phyloP scores from a whole-genome alignment of 2,329 filamentous ascomycete species.

The Pseudohalonectria lignicola region DNA sequence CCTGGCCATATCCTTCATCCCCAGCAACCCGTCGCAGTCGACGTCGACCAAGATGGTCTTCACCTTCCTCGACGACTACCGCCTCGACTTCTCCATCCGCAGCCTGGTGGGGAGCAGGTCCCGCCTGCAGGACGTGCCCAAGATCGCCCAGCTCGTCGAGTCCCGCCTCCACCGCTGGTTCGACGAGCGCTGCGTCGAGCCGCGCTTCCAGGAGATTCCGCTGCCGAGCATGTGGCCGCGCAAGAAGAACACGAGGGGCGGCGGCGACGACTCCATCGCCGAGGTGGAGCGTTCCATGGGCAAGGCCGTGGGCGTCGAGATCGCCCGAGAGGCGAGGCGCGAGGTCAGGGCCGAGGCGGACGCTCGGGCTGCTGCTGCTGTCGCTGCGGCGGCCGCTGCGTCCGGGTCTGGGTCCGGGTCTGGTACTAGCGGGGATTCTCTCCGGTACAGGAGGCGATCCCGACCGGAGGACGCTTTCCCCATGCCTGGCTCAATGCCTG shows the following conservation, averaged over 20 bases:
- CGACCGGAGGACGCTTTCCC: constrained; percentile 25
- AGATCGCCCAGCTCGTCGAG: constrained; percentile 78
- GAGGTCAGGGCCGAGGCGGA: constrained; percentile 34
- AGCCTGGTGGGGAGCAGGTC: constrained; percentile 72
- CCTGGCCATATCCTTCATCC: constrained; percentile 85
- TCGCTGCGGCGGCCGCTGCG: constrained; percentile 1
- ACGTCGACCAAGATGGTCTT: constrained; percentile 87
- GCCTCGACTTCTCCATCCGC: constrained; percentile 71
- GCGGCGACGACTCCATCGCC: constrained; percentile 37
- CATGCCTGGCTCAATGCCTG: constrained; percentile 38
- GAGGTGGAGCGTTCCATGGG: constrained; percentile 36
- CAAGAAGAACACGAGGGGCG: constrained; percentile 69
- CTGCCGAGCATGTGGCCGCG: constrained; percentile 74
- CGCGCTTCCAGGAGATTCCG: constrained; percentile 77
- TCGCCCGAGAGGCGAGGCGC: constrained; percentile 34
- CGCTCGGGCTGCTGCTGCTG: constrained; percentile 15
- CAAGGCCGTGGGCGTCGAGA: constrained; percentile 42
- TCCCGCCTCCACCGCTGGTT: constrained; percentile 76
- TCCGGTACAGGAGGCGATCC: constrained; percentile 26
- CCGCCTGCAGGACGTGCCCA: constrained; percentile 73
- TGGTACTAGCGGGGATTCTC: constrained; percentile 12
- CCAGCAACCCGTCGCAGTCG: constrained; percentile 54
- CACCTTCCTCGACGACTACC: constrained; percentile 83
- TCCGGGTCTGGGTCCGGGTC: constrained; percentile 2
- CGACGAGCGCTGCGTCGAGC: constrained; percentile 76